A percentile compares a stretch with the other conserved stretches of the same genome.
Conservation (phyloP, 1,284 basidiomycete genomes). For the Rhodotorula sp. region DNA sequence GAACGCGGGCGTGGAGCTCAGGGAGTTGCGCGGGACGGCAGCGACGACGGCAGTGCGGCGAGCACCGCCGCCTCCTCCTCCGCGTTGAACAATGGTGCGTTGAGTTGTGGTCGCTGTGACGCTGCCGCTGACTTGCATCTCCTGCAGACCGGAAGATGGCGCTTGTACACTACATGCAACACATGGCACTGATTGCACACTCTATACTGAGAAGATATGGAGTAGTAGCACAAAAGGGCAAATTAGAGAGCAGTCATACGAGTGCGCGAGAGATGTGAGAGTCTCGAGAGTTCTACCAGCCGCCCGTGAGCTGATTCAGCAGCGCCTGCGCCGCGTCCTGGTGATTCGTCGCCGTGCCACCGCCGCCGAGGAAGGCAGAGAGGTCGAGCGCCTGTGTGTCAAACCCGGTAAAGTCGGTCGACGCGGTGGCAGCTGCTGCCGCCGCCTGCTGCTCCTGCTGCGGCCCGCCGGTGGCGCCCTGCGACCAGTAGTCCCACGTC, state of each 20-base stretch:
- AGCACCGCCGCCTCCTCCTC: constrained; percentile 15
- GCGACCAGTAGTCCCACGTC: constrained; percentile 21
- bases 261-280: too few relatives aligned
- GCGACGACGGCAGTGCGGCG: constrained; percentile 14
- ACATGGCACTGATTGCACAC: too few relatives aligned
- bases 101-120: too few relatives aligned
- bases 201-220: not conserved
- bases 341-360: not conserved
- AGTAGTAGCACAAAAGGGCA: not conserved
- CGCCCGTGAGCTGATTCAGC: constrained; percentile 18
- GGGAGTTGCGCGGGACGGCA: not conserved
- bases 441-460: not conserved
- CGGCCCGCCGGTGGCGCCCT: not conserved
- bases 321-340: constrained; percentile 21
- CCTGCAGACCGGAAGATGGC: not conserved
- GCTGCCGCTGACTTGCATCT: not conserved
- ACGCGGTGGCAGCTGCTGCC: not conserved
- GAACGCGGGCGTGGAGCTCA: constrained; percentile 10
- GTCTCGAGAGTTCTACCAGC: constrained; percentile 12
- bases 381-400: not conserved
- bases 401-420: not conserved
- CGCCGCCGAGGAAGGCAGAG: constrained; percentile 11
- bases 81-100: not conserved
- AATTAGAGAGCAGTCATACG: too few relatives aligned
- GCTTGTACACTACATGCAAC: not conserved